Percentiles rank a stretch among this genome's conserved stretches.
phyloP scores from a whole-genome alignment of 179 eudicot genomes.

The Nepenthes alata region DNA sequence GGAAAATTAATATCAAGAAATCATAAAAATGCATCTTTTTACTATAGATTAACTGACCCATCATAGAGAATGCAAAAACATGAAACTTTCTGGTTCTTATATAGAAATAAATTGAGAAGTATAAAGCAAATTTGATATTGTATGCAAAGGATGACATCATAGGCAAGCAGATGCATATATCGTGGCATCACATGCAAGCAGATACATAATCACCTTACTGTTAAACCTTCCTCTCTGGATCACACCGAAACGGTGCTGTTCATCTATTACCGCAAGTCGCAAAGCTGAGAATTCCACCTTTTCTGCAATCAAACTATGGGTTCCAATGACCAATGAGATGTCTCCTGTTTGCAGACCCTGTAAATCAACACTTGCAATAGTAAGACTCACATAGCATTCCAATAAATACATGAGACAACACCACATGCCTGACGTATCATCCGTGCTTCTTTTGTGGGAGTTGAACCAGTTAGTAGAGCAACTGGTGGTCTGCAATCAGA shows the following conservation, averaged over 20 bases:
- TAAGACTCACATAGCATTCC: constrained; percentile 7
- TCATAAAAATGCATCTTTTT: too few relatives aligned
- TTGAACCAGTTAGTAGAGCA: constrained; percentile 85
- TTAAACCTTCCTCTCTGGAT: constrained; percentile 89
- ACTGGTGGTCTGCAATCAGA: constrained; percentile 41
- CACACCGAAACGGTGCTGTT: constrained; percentile 97
- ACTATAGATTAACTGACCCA: too few relatives aligned
- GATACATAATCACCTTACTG: constrained; percentile 54
- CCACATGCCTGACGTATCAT: constrained; percentile 56
- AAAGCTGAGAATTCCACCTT: constrained; percentile 66
- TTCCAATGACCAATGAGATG: constrained; percentile 78
- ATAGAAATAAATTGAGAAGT: too few relatives aligned
- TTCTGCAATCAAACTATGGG: constrained; percentile 83
- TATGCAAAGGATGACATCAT: too few relatives aligned
- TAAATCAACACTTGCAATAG: constrained; percentile 9
- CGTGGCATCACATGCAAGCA: too few relatives aligned
- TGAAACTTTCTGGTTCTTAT: too few relatives aligned
- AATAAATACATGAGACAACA: not conserved
- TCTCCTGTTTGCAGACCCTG: constrained; percentile 86
- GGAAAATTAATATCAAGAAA: too few relatives aligned
- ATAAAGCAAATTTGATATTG: not conserved
- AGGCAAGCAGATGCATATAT: not conserved
- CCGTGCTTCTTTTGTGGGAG: constrained; percentile 68
- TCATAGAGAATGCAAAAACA: too few relatives aligned
- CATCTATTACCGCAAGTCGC: constrained; percentile 86